Conservation (phyloP, 2,329 filamentous ascomycete species). For the Aspergillus hiratsukae region DNA sequence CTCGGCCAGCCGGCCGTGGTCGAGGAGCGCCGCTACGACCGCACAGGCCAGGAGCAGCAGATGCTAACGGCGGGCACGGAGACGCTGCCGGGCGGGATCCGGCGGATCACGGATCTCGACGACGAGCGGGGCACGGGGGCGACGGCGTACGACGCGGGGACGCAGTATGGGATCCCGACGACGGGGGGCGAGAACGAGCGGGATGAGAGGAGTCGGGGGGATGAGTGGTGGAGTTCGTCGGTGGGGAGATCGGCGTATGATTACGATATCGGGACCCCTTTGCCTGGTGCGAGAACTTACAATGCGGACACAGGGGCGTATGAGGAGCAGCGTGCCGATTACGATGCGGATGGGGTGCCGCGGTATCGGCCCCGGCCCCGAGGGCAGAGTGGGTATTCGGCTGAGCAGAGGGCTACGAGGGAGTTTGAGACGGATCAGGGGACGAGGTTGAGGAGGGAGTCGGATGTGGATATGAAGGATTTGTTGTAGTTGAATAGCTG, state of each 20-base stretch:
- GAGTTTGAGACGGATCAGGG: slow-evolving; percentile 18
- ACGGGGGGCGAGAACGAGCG: background rate
- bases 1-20: slow-evolving; percentile 30
- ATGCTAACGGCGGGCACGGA: slow-evolving; percentile 9
- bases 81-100: slow-evolving; percentile 18
- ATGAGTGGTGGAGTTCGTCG: background rate
- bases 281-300: slow-evolving; percentile 9
- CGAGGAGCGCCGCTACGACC: slow-evolving; percentile 33
- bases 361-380: too few relatives aligned
- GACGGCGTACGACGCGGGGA: slow-evolving; percentile 7
- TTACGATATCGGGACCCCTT: slow-evolving; percentile 9
- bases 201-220: background rate
- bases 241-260: slow-evolving; percentile 4
- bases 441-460: slow-evolving; percentile 9
- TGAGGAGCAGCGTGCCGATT: slow-evolving; percentile 14
- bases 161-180: slow-evolving; percentile 3
- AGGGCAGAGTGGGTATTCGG: slow-evolving; percentile 12
- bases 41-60: slow-evolving; percentile 26
- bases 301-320: slow-evolving; percentile 14
- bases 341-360: slow-evolving; percentile 9
- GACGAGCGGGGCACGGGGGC: slow-evolving; percentile 11
- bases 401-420: slow-evolving; percentile 3
- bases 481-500: slow-evolving; percentile 2
- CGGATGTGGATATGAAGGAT: slow-evolving; percentile 14
- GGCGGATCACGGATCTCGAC: slow-evolving; percentile 27